Evolutionary conservation across 177 flowering plant species (phyloP), one percentile per base, ranked within the genome.

Genomic region (Telopea speciosissima): DNA sequence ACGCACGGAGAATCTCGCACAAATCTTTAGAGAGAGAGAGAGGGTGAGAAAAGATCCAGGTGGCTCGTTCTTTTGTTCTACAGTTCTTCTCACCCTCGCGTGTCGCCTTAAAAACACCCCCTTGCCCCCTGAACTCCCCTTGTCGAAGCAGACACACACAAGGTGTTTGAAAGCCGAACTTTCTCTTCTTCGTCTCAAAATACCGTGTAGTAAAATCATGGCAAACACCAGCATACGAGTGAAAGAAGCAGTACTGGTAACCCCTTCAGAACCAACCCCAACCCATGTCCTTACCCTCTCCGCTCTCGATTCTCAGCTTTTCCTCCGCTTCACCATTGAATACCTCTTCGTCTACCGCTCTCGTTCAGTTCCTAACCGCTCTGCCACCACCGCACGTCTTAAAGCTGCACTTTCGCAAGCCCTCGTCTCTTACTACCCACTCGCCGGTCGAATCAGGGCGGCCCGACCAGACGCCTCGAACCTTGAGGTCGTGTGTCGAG

Each of bases 321-420:
- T 90, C 77, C 79, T 89, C 7, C 90, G 96, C 17, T 90, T 87
- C 83, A 82, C 89, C 65, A 78, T 89, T 21, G 96, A 90, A 49
- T 90, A 89, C 66, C 82, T 89, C 58, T 68, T 89, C 19, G 74
- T 89, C 63, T 90, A 83, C 81, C 62, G 31, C 16, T 72, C 83
- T 13, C 28, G 21, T 3, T 75, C 76, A 5, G 76, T 69, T 2
- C 23, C 59, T 0, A 79, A 85, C 52, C 79, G 66, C 1, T 10
- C 24, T 1, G 42, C 73, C 7, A 54, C 62, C 40, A 23, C 70
- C 0, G 75, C 80, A 0, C 82, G 79, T 0, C 8, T 90, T 67
- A 84, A 82, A 70, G 22, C 82, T 8, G 93, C 90, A 0, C 74
- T 90, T 8, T 74, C 79, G 10, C 75, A 68, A 33, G 86, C 84